Evolutionary conservation across 2,329 filamentous ascomycete species (phyloP).

Genomic region (Sarocladium oryzae): DNA sequence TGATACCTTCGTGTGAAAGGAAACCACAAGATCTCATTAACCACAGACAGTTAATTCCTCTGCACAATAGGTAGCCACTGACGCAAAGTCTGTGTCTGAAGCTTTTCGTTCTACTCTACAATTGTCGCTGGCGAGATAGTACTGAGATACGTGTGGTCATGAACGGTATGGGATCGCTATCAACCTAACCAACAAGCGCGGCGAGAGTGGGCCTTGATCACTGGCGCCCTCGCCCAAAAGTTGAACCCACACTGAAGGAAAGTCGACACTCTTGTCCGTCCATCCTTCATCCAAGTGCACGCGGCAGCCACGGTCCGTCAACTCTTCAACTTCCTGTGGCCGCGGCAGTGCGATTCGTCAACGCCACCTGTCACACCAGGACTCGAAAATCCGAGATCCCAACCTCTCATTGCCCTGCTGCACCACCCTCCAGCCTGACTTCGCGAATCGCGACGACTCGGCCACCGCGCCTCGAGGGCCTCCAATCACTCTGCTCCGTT

Average conservation of each 20-base stretch:
- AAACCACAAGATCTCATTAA: too few relatives aligned
- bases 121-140: too few relatives aligned
- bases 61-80: too few relatives aligned
- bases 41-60: too few relatives aligned
- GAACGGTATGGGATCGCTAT: too few relatives aligned
- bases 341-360: background rate
- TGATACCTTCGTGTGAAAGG: too few relatives aligned
- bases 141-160: too few relatives aligned
- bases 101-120: too few relatives aligned
- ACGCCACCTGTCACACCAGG: background rate
- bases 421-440: background rate
- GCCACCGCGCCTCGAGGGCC: background rate
- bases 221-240: background rate
- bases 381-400: background rate
- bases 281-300: background rate
- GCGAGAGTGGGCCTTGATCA: background rate
- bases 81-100: too few relatives aligned
- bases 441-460: background rate
- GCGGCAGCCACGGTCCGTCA: constrained; percentile 3
- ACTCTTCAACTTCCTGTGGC: background rate
- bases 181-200: too few relatives aligned
- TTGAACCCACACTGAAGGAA: background rate
- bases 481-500: background rate
- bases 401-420: background rate
- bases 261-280: background rate